Base-by-base conservation (phyloP, 1,284 basidiomycete species). In the Pterulicium gracile region DNA sequence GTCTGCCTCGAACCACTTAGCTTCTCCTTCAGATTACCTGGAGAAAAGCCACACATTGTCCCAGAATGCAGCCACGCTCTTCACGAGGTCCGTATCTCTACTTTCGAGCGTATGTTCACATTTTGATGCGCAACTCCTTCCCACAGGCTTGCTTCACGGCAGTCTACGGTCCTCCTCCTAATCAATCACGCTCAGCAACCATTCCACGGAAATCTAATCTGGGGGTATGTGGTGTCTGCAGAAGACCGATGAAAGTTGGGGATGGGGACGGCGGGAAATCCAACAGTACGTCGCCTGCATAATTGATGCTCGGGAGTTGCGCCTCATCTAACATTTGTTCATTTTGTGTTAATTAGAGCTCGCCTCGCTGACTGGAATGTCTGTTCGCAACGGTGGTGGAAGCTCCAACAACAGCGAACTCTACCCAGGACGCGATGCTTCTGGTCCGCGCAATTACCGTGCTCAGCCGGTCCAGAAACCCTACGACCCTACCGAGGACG, bases 31-130 rank as follows among this genome's bases (percentile, higher is more conserved):
- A 75, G 86, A 52, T 70, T 92, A 17, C 88, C 83, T 0, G 94
- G 95, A 14, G 95, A 98, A 67, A 97, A 95, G 61, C 90, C 94
- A 1, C 93, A 97, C 59, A 87, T 98, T 48, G 85, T 96, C 20
- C 95, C 95, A 22, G 84, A 91, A 58, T 98, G 95, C 56, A 93
- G 95, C n/a, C 95, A 98, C 67, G 86, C 89, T 7, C 77, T 98
- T 19, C 95, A 96, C 65, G 87, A 96, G 69, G 90, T 89, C 53
- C 59, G 78, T 67, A 4, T 34, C 42, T 48, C 27, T 23, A 4
- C 17, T 43, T 49, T 46, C 47, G 43, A n/a, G 43, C 48, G 24
- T 35, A 41, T 42, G 34, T 42, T 50, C 18, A 43, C 24, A 32
- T 24, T 24, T 47, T 42, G 47, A 48, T 40, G 43, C 47, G 49